phyloP scores from a whole-genome alignment of 192 early-diverging fungal species.

The Entrophospora sp. region DNA sequence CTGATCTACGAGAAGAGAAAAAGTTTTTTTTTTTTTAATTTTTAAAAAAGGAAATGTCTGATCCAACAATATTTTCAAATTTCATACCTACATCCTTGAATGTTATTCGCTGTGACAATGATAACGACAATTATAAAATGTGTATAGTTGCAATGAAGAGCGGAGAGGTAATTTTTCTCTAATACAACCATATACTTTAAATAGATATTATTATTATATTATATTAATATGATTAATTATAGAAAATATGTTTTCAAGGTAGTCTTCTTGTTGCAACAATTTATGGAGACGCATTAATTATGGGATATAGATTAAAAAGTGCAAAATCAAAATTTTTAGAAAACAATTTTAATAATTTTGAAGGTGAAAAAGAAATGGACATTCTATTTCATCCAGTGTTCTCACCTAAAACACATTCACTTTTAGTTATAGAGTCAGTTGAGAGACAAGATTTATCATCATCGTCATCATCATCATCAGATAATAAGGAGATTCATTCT shows the following conservation, averaged over 20 bases:
- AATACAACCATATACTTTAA: neutral
- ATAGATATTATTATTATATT: no score
- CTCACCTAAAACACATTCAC: conserved; percentile 40
- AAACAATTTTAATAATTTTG: conserved; percentile 1
- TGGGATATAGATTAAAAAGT: conserved; percentile 31
- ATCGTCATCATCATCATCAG: no score
- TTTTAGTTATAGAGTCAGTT: conserved; percentile 32
- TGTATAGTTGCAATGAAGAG: conserved; percentile 34
- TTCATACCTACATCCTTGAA: neutral
- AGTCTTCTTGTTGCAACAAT: conserved; percentile 35
- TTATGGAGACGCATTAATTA: conserved; percentile 30
- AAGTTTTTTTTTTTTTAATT: no score
- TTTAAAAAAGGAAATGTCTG: neutral
- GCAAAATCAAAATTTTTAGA: conserved; percentile 5
- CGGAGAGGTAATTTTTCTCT: conserved; percentile 29
- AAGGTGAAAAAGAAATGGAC: no score
- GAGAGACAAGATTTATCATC: conserved; percentile 7
- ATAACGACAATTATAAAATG: conserved; percentile 13
- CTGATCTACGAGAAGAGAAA: neutral
- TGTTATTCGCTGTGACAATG: neutral
- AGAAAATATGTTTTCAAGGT: conserved; percentile 45
- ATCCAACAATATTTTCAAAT: neutral
- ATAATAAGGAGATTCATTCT: neutral
- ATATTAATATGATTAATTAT: no score
- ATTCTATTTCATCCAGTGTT: conserved; percentile 31